Base-by-base conservation (phyloP, 768 basidiomycete species). In the Tricholoma furcatifolium region DNA sequence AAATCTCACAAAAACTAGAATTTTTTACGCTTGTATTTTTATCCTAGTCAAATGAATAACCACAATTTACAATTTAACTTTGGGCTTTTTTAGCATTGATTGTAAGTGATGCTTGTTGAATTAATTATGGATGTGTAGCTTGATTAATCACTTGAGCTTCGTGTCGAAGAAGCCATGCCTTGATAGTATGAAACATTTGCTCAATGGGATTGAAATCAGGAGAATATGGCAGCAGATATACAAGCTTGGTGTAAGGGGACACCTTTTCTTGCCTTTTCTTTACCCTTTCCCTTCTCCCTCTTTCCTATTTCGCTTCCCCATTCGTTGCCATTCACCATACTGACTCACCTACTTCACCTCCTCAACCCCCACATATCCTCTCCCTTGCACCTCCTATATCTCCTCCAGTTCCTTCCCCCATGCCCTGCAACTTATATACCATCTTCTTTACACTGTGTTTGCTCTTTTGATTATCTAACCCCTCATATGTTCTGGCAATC, bases 161-260 rank as follows among this genome's bases (percentile, higher is more conserved):
- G 50, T 70, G 61, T 44, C 20, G 62, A 4, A 4, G 58, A 17
- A 71, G 64, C 61, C 64, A 70, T 9, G 65, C 44, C 49, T 73
- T 73, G 55, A 72, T 66, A 3, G 52, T 44, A 17, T 60, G 61
- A 51, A 72, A 72, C 10, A 60, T 58, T 55, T 70, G 64, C 50
- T 73, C 71, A 51, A 73, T 72, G 0, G 60, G 60, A 43, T 61
- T 61, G n/a, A 55, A 44, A 20, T 61, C 51, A 2, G 60, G 60
- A 9, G 47, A 61, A 18, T 61, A 61, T 2, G 60, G 60, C 9
- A 54, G 43, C 17, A 59, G 42, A 40, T 53, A 59, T 11, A 59
- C 48, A n/a, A 58, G 38, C 32, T 47, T 53, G 23, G 8, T 18
- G 8, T 18, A n/a, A n/a, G n/a, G n/a, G n/a, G n/a, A n/a, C n/a